Evolutionary conservation across 495 filamentous ascomycete genomes (phyloP).

Genomic region (Aspergillus saccharolyticus): DNA sequence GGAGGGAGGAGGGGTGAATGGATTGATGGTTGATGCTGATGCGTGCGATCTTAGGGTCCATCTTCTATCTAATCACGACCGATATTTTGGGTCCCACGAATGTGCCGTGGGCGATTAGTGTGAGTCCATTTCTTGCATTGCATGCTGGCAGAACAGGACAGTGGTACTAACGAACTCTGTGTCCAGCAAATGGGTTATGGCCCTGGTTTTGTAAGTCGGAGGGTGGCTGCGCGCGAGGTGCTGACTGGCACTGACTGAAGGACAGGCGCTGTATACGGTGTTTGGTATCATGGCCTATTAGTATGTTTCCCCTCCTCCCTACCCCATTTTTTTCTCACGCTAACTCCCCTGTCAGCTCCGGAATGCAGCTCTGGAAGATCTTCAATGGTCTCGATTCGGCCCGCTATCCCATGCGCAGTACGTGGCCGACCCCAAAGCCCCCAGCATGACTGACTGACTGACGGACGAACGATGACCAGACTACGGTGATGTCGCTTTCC

Average conservation of each 20-base stretch:
- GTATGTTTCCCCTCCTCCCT: background rate
- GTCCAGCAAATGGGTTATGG: slow-evolving; percentile 3
- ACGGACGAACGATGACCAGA: background rate
- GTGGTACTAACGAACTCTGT: background rate
- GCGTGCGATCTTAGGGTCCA: background rate
- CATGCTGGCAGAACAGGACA: background rate
- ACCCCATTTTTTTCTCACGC: background rate
- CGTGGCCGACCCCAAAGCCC: too few species aligned
- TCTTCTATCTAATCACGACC: slow-evolving; percentile 2
- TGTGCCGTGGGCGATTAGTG: slow-evolving; percentile 3
- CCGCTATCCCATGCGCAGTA: slow-evolving; percentile 4
- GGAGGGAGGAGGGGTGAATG: background rate
- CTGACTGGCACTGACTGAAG: too few species aligned
- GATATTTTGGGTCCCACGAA: slow-evolving; percentile 1
- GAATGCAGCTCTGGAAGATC: slow-evolving; percentile 2
- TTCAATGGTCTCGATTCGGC: background rate
- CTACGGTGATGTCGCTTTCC: slow-evolving; percentile 1
- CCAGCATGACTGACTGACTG: background rate
- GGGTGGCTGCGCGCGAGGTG: too few species aligned
- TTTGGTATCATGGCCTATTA: slow-evolving; percentile 3
- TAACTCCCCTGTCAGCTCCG: background rate
- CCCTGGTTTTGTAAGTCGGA: slow-evolving; percentile 1
- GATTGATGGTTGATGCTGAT: background rate
- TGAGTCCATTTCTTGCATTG: background rate
- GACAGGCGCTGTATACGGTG: slow-evolving; percentile 2